Conservation (phyloP, 495 filamentous ascomycete species). For the Penicillium turbatum region DNA sequence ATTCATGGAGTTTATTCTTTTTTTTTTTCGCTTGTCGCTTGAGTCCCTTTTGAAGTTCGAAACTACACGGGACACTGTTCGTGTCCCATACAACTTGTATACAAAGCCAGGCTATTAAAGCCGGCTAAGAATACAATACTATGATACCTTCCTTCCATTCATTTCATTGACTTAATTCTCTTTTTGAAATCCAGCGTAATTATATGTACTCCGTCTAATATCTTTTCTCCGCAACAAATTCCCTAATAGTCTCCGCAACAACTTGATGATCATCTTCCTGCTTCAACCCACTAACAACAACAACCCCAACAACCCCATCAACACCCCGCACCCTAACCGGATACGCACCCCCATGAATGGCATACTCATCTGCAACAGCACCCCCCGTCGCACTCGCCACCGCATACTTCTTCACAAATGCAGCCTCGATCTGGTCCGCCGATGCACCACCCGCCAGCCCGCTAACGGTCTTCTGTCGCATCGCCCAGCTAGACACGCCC, state of each 20-base stretch:
- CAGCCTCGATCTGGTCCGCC: slow-evolving; percentile 47
- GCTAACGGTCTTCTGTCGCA: slow-evolving; percentile 53
- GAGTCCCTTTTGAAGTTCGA: slow-evolving; percentile 20
- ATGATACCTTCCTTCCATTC: slow-evolving; percentile 29
- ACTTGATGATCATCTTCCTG: slow-evolving; percentile 76
- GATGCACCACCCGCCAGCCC: slow-evolving; percentile 13
- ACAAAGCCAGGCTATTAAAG: slow-evolving; percentile 13
- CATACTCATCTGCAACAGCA: slow-evolving; percentile 56
- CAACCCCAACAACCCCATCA: slow-evolving; percentile 66
- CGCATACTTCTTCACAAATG: slow-evolving; percentile 55
- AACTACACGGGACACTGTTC: slow-evolving; percentile 11
- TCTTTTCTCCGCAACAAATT: slow-evolving; percentile 31
- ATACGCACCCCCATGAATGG: slow-evolving; percentile 70
- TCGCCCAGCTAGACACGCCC: slow-evolving; percentile 61
- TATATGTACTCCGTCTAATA: background rate
- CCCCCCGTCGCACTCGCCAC: slow-evolving; percentile 39
- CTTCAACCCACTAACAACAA: slow-evolving; percentile 71
- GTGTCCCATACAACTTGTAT: slow-evolving; percentile 13
- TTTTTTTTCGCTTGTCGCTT: slow-evolving; percentile 17
- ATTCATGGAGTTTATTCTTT: slow-evolving; percentile 39
- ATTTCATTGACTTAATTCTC: background rate
- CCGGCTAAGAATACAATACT: slow-evolving; percentile 24
- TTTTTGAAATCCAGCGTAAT: too few species aligned
- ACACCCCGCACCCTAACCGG: slow-evolving; percentile 66
- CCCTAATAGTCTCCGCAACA: slow-evolving; percentile 60